A percentile compares a stretch with the other conserved stretches of the same genome.
phyloP scores from a whole-genome alignment of 2,329 filamentous ascomycete genomes.

The Chrysoporthe austroafricana region DNA sequence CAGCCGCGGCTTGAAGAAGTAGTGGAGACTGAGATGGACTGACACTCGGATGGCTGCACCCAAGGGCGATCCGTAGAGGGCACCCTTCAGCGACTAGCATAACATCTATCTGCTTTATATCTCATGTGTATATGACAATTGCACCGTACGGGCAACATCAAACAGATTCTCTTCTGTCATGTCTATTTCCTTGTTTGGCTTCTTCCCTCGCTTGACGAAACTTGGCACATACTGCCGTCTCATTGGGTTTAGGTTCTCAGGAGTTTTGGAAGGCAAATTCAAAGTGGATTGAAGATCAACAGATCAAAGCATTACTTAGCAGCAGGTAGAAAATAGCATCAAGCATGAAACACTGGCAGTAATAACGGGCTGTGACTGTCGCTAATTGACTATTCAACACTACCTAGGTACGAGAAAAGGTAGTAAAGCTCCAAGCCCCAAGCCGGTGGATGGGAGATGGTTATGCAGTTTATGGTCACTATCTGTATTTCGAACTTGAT shows the following conservation, averaged over 20 bases:
- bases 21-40: constrained; percentile 17
- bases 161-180: background rate
- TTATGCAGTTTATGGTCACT: no score
- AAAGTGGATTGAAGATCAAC: background rate
- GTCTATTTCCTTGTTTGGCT: background rate
- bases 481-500: no score
- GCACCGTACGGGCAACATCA: background rate
- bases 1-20: constrained; percentile 20
- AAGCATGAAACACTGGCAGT: no score
- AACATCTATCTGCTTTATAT: background rate
- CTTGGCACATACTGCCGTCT: background rate
- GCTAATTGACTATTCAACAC: no score
- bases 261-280: background rate
- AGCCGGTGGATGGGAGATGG: no score
- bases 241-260: background rate
- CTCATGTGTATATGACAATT: background rate
- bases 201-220: background rate
- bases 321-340: no score
- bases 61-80: background rate
- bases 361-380: no score
- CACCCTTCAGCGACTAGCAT: background rate
- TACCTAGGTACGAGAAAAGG: no score
- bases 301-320: background rate
- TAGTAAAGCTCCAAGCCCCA: no score
- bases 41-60: background rate